Evolutionary conservation across 106 monocot genomes (phyloP).

Genomic region (Alisma plantagoaquatica): DNA sequence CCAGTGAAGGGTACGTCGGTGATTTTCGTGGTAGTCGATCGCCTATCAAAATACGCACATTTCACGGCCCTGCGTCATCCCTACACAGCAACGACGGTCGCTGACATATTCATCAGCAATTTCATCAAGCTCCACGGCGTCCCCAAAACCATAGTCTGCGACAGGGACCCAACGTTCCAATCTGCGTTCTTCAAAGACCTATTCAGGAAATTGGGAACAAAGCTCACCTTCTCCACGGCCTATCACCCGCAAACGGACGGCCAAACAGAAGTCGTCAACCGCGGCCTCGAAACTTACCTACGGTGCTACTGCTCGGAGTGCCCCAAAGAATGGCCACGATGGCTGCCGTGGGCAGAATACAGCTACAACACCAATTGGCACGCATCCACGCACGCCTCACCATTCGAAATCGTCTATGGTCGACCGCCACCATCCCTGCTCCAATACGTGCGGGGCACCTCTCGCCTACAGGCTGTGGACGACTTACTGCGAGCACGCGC

Average conservation of each 20-base stretch:
- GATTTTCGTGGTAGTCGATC: not conserved
- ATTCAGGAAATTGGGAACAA: not conserved
- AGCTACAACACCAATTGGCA: not conserved
- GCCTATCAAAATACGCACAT: not conserved
- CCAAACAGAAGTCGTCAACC: not conserved
- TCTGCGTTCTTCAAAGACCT: not conserved
- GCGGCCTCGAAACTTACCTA: not conserved
- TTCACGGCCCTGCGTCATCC: not conserved
- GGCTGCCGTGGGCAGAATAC: not conserved
- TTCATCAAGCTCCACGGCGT: not conserved
- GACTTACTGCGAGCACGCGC: not conserved
- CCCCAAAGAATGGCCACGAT: not conserved
- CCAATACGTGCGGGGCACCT: not conserved
- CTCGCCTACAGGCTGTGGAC: not conserved
- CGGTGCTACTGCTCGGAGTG: not conserved
- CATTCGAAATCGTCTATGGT: not conserved
- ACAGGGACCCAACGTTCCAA: not conserved
- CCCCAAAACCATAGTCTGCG: not conserved
- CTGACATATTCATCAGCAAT: not conserved
- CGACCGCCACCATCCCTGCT: not conserved
- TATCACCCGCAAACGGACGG: conserved; percentile 1
- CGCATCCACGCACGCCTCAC: not conserved
- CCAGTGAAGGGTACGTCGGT: not conserved
- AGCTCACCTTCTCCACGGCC: not conserved
- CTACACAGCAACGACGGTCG: not conserved